Base-by-base conservation (phyloP, 1,284 basidiomycete genomes). In the Apiotrichum gamsii region DNA sequence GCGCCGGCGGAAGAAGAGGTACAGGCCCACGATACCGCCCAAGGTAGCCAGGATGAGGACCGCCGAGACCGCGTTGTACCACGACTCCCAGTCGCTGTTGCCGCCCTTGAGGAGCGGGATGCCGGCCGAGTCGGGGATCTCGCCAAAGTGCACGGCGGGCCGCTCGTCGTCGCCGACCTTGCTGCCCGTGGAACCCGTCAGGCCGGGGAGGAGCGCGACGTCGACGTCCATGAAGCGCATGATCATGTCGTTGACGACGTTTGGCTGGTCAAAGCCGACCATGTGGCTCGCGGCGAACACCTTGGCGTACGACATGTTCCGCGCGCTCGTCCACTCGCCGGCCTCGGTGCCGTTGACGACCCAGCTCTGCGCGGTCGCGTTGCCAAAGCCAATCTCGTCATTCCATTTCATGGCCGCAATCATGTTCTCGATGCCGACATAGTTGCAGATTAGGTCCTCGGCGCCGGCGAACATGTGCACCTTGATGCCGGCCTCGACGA, bases 191-290 rank as follows among this genome's bases (percentile, higher is more conserved):
- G 75, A 70, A 31, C 84, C 80, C 29, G 87, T 80, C 54, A 85
- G 77, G 50, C 85, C 90, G 3, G 84, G 77, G 36, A 95, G 79
- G 4, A 81, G 78, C 24, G 83, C 80, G 60, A 93, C 86, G 73
- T 97, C 85, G 47, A 93, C 82, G 38, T 80, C 83, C 82, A 95
- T 87, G 75, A 96, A 96, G 14, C 91, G 86, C 39, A 93, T 81
- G 62, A 98, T 94, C 95, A 98, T 97, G 72, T 98, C 94, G 70
- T 97, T 91, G 4, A 90, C 78, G 25, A 85, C 82, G 47, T 89
- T 78, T 0, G 93, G 94, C 11, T 86, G 76, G 71, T 98, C 94
- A 66, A 82, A 94, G 1, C 89, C 89, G 24, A 85, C 75, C 90
- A 95, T 95, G 69, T 94, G 90, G 1, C 89, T 93, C 1, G 88